These are phyloP conservation scores for Cyberlindnera mycetangii DNA, from an alignment of 805 yeast species.

Conservation along the genomic window DNA sequence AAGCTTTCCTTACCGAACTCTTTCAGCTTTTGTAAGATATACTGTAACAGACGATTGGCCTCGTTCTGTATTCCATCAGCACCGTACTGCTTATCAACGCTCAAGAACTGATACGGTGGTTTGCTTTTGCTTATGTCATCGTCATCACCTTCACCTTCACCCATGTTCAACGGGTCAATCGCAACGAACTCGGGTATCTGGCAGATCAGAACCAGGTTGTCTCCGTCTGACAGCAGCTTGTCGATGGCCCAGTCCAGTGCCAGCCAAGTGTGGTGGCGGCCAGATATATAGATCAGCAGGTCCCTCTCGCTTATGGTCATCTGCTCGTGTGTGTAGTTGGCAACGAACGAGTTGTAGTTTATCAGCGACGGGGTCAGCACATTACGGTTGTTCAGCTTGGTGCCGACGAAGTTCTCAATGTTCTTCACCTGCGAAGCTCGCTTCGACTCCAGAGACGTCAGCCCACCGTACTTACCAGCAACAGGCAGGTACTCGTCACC, in stretches of 20 bases:
- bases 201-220: slow-evolving; percentile 20
- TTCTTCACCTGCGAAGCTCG: slow-evolving; percentile 14
- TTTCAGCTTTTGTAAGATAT: slow-evolving; percentile 17
- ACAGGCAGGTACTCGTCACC: slow-evolving; percentile 26
- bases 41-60: slow-evolving; percentile 15
- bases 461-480: neutral
- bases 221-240: slow-evolving; percentile 24
- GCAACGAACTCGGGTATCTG: slow-evolving; percentile 21
- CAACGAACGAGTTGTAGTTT: slow-evolving; percentile 20
- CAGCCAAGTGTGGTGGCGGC: slow-evolving; percentile 25
- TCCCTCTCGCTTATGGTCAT: slow-evolving; percentile 25
- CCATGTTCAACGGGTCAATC: slow-evolving; percentile 6
- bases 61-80: slow-evolving; percentile 13
- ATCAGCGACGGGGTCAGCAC: slow-evolving; percentile 11
- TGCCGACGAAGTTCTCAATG: slow-evolving; percentile 22
- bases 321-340: slow-evolving; percentile 19
- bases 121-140: slow-evolving; percentile 1
- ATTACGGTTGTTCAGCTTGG: slow-evolving; percentile 12
- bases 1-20: slow-evolving; percentile 12
- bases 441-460: slow-evolving; percentile 3
- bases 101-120: slow-evolving; percentile 10
- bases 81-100: slow-evolving; percentile 15
- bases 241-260: slow-evolving; percentile 26
- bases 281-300: slow-evolving; percentile 23
- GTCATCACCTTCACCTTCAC: neutral